A percentile compares a stretch with the other conserved stretches of the same genome.
These are phyloP conservation scores for Colletotrichum trifolii DNA, from an alignment of 2,329 filamentous ascomycete species.

Conservation along the genomic window DNA sequence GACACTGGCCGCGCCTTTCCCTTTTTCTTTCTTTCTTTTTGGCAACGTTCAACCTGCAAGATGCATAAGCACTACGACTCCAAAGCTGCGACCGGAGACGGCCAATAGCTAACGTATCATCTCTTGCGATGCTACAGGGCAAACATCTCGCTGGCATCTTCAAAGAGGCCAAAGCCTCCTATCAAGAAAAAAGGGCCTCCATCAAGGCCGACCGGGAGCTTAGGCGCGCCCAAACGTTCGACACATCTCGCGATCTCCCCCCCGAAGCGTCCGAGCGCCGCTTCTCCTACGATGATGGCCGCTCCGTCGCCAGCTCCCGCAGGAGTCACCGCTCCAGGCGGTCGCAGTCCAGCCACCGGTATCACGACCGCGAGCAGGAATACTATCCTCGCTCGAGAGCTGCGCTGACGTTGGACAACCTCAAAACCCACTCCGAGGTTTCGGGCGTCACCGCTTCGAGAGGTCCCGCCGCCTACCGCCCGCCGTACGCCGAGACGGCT, in stretches of 20 bases:
- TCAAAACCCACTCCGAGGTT: slow-evolving; percentile 64
- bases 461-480: slow-evolving; percentile 49
- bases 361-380: slow-evolving; percentile 37
- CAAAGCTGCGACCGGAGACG: not conserved
- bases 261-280: slow-evolving; percentile 37
- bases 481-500: slow-evolving; percentile 57
- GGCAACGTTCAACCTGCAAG: slow-evolving; percentile 21
- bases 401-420: slow-evolving; percentile 63
- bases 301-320: slow-evolving; percentile 54
- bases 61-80: slow-evolving; percentile 22
- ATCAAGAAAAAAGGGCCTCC: slow-evolving; percentile 87
- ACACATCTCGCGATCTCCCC: slow-evolving; percentile 45
- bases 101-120: slow-evolving; percentile 31
- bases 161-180: slow-evolving; percentile 90
- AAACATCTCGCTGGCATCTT: slow-evolving; percentile 92
- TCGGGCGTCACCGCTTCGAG: slow-evolving; percentile 59
- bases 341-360: slow-evolving; percentile 41
- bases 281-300: slow-evolving; percentile 47
- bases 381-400: slow-evolving; percentile 42
- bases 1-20: not conserved
- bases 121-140: slow-evolving; percentile 64
- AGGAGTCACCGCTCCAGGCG: slow-evolving; percentile 53
- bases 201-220: slow-evolving; percentile 73
- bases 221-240: slow-evolving; percentile 71
- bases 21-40: not conserved